A percentile compares a stretch with the other conserved stretches of the same genome.
phyloP scores from a whole-genome alignment of 2,329 filamentous ascomycete genomes.

The Amesomyces nigricolor region DNA sequence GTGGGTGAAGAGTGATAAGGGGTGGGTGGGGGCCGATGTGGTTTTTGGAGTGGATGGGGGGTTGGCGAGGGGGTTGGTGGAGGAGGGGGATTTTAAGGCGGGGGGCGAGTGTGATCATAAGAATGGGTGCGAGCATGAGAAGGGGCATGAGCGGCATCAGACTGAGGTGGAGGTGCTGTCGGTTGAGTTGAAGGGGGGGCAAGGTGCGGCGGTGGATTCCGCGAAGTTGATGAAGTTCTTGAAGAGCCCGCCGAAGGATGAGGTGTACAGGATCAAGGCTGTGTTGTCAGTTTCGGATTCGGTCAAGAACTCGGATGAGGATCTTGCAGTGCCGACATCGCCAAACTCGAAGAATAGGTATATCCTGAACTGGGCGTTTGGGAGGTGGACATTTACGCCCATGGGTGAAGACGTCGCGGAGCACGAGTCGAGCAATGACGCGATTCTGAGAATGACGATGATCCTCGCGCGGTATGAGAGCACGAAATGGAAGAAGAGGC shows the following conservation, averaged over 20 bases:
- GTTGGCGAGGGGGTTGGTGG: slow-evolving; percentile 54
- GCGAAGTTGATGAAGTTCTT: slow-evolving; percentile 64
- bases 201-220: slow-evolving; percentile 43
- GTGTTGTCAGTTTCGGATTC: slow-evolving; percentile 42
- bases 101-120: slow-evolving; percentile 26
- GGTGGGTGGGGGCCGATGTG: slow-evolving; percentile 70
- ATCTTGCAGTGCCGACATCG: slow-evolving; percentile 33
- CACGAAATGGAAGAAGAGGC: slow-evolving; percentile 69
- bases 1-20: slow-evolving; percentile 78
- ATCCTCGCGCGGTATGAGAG: slow-evolving; percentile 69
- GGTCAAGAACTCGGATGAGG: slow-evolving; percentile 48
- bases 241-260: slow-evolving; percentile 74
- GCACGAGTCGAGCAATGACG: slow-evolving; percentile 51
- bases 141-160: slow-evolving; percentile 55
- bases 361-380: slow-evolving; percentile 98
- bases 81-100: slow-evolving; percentile 32
- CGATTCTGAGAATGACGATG: slow-evolving; percentile 64
- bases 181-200: slow-evolving; percentile 55
- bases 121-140: slow-evolving; percentile 29
- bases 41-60: slow-evolving; percentile 85
- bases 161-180: slow-evolving; percentile 90
- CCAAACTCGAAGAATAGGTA: slow-evolving; percentile 48
- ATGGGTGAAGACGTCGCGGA: slow-evolving; percentile 39
- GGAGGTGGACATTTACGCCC: slow-evolving; percentile 83
- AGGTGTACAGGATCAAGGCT: slow-evolving; percentile 92